These are phyloP conservation scores for Aphanomyces euteiches DNA, from an alignment of 352 stramenopile genomes.

Conservation along the genomic window DNA sequence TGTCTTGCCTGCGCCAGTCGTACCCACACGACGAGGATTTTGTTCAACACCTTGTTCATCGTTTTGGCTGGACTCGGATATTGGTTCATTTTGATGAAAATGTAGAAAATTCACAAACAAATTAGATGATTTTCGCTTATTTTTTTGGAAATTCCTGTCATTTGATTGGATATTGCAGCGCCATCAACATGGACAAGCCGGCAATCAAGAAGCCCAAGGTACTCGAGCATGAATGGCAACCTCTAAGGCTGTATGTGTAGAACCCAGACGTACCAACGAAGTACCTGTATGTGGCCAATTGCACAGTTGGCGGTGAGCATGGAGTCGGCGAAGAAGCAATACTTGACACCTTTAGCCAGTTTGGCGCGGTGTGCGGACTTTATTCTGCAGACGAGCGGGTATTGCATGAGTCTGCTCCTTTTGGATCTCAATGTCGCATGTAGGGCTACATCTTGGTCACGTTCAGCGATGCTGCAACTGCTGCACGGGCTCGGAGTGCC, in stretches of 20 bases:
- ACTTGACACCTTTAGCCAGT: slow-evolving; percentile 7
- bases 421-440: neutral
- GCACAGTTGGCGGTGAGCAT: slow-evolving; percentile 22
- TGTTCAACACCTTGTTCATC: slow-evolving; percentile 46
- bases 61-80: neutral
- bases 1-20: slow-evolving; percentile 89
- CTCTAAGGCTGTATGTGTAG: neutral
- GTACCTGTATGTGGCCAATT: slow-evolving; percentile 29
- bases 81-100: slow-evolving; percentile 13
- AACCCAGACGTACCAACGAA: slow-evolving; percentile 21
- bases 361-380: slow-evolving; percentile 14
- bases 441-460: slow-evolving; percentile 29
- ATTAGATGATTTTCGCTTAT: neutral
- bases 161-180: slow-evolving; percentile 13
- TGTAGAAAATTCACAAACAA: neutral
- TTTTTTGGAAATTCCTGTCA: neutral
- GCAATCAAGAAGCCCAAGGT: slow-evolving; percentile 24
- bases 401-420: neutral
- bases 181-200: slow-evolving; percentile 16
- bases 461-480: neutral
- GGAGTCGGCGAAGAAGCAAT: slow-evolving; percentile 24
- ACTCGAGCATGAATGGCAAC: neutral
- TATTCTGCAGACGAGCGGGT: slow-evolving; percentile 24
- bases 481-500: slow-evolving; percentile 1
- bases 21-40: slow-evolving; percentile 88